Evolutionary conservation across 2,329 filamentous ascomycete species (phyloP).

Genomic region (Aspergillus sp.): DNA sequence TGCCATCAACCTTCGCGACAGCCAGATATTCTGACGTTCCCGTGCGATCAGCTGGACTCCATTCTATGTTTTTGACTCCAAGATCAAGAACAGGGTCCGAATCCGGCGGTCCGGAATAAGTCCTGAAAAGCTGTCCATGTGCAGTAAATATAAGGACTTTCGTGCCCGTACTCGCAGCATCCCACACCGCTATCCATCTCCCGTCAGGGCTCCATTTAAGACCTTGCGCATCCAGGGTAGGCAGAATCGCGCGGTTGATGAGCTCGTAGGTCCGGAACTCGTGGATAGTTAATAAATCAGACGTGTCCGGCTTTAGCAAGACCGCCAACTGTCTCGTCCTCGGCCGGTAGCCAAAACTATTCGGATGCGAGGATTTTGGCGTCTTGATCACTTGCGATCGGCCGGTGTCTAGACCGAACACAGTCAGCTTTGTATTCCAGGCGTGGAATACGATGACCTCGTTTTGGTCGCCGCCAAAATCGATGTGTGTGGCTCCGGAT

Average conservation of each 20-base stretch:
- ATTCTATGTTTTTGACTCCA: slow-evolving; percentile 45
- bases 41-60: slow-evolving; percentile 34
- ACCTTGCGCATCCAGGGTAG: slow-evolving; percentile 49
- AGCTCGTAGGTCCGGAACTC: slow-evolving; percentile 26
- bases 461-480: slow-evolving; percentile 29
- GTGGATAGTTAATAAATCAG: slow-evolving; percentile 32
- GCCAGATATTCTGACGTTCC: slow-evolving; percentile 34
- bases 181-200: slow-evolving; percentile 50
- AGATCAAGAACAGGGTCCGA: slow-evolving; percentile 34
- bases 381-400: slow-evolving; percentile 30
- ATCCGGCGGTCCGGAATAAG: slow-evolving; percentile 35
- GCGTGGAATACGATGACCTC: slow-evolving; percentile 32
- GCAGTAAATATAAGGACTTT: slow-evolving; percentile 49
- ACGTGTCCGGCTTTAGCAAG: slow-evolving; percentile 29
- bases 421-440: slow-evolving; percentile 30
- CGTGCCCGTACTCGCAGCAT: slow-evolving; percentile 43
- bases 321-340: slow-evolving; percentile 31
- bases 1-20: slow-evolving; percentile 43
- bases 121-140: slow-evolving; percentile 50
- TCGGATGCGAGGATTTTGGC: slow-evolving; percentile 29
- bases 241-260: slow-evolving; percentile 26
- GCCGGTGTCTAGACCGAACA: slow-evolving; percentile 26
- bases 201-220: slow-evolving; percentile 53
- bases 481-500: slow-evolving; percentile 23
- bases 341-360: slow-evolving; percentile 32